Conservation (phyloP, 1,139 yeast species). For the Geotrichum siamense region DNA sequence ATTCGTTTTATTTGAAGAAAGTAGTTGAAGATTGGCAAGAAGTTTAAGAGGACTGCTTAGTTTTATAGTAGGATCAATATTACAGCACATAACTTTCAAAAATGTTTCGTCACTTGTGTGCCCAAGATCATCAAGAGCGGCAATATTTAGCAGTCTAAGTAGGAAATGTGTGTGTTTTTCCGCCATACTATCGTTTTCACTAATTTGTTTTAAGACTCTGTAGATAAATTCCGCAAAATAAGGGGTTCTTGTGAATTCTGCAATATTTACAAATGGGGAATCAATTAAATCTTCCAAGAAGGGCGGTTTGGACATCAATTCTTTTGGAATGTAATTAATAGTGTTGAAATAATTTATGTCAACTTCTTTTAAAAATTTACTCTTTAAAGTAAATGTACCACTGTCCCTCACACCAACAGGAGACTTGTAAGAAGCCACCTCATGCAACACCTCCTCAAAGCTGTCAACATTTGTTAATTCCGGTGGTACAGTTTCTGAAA, state of each 20-base stretch:
- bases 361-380: conserved; percentile 45
- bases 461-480: conserved; percentile 58
- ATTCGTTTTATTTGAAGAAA: conserved; percentile 3
- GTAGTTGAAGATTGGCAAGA: neutral
- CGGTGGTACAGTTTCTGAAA: conserved; percentile 66
- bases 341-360: conserved; percentile 67
- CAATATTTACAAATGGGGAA: conserved; percentile 32
- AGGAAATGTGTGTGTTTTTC: conserved; percentile 48
- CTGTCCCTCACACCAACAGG: conserved; percentile 60
- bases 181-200: conserved; percentile 23
- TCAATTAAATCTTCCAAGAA: conserved; percentile 28
- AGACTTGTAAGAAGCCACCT: conserved; percentile 53
- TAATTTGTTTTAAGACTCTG: conserved; percentile 21
- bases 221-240: conserved; percentile 32
- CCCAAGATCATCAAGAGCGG: conserved; percentile 36
- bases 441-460: conserved; percentile 60
- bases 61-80: conserved; percentile 1
- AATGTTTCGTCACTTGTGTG: conserved; percentile 3
- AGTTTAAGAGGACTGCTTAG: neutral
- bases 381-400: conserved; percentile 63
- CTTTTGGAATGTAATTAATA: neutral
- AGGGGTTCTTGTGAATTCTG: conserved; percentile 31
- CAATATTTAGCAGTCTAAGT: conserved; percentile 64
- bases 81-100: conserved; percentile 15
- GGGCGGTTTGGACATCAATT: conserved; percentile 25